phyloP scores from a whole-genome alignment of 306 rosid species.

The Albizia julibrissin region DNA sequence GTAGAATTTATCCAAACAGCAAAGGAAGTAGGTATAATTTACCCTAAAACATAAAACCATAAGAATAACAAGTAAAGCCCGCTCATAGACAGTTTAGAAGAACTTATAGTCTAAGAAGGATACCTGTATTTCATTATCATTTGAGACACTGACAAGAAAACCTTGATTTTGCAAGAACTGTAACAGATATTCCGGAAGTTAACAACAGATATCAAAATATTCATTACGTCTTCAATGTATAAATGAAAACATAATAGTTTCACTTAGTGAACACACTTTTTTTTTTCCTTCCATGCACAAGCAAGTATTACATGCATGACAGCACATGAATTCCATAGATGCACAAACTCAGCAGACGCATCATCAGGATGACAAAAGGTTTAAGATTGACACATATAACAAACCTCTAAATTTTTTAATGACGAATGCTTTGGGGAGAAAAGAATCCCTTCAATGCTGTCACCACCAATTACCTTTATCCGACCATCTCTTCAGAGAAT shows the following conservation, averaged over 20 bases:
- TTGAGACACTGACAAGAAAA: slow-evolving; percentile 74
- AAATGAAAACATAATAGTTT: background rate
- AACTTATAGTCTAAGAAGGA: slow-evolving; percentile 25
- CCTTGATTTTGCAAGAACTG: slow-evolving; percentile 95
- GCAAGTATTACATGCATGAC: background rate
- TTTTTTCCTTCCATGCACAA: slow-evolving; percentile 1
- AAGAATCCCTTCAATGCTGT: slow-evolving; percentile 75
- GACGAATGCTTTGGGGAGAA: slow-evolving; percentile 61
- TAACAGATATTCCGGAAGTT: slow-evolving; percentile 9
- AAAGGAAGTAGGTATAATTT: background rate
- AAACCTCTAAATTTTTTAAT: slow-evolving; percentile 77
- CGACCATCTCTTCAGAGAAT: slow-evolving; percentile 78
- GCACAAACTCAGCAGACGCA: slow-evolving; percentile 15
- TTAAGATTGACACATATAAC: slow-evolving; percentile 29
- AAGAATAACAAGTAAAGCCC: slow-evolving; percentile 7
- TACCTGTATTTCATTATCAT: slow-evolving; percentile 87
- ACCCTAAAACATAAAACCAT: background rate
- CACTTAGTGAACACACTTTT: slow-evolving; percentile 15
- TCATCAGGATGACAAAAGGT: background rate
- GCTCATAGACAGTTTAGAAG: slow-evolving; percentile 18
- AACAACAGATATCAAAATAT: slow-evolving; percentile 20
- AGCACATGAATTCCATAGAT: slow-evolving; percentile 1
- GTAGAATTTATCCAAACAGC: background rate
- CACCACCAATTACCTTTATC: slow-evolving; percentile 86
- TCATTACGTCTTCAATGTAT: slow-evolving; percentile 15